These are phyloP conservation scores for Phytophthora pluvialis DNA, from an alignment of 352 stramenopile genomes.

Conservation along the genomic window DNA sequence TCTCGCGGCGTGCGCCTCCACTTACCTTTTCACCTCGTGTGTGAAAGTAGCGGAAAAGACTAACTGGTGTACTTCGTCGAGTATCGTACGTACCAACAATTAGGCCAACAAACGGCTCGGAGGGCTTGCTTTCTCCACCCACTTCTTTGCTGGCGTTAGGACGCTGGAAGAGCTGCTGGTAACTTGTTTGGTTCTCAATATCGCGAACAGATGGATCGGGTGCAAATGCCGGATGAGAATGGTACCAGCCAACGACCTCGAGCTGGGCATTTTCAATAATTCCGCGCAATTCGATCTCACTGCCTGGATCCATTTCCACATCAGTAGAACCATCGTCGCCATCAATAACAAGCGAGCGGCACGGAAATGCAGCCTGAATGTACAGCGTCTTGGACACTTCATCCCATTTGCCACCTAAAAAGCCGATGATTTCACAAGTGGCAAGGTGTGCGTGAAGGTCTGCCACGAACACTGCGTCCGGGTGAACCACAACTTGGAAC, in stretches of 20 bases:
- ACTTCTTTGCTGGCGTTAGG: constrained; percentile 22
- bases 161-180: constrained; percentile 92
- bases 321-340: constrained; percentile 93
- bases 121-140: constrained; percentile 30
- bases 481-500: constrained; percentile 90
- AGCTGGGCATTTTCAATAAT: constrained; percentile 91
- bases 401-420: constrained; percentile 93
- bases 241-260: constrained; percentile 95
- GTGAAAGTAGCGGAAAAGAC: constrained; percentile 89
- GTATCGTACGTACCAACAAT: constrained; percentile 95
- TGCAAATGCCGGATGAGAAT: constrained; percentile 94
- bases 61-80: constrained; percentile 69
- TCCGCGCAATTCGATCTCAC: constrained; percentile 90
- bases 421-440: constrained; percentile 95
- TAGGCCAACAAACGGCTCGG: constrained; percentile 93
- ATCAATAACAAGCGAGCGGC: constrained; percentile 87
- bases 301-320: constrained; percentile 95
- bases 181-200: constrained; percentile 95
- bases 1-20: constrained; percentile 49
- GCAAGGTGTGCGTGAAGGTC: constrained; percentile 94
- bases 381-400: constrained; percentile 82
- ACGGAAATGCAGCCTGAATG: constrained; percentile 94
- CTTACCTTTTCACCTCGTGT: constrained; percentile 75
- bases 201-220: constrained; percentile 93
- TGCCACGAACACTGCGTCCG: constrained; percentile 90